These are phyloP conservation scores for Rhazya stricta DNA, from an alignment of 257 asterid genomes.

Conservation along the genomic window DNA sequence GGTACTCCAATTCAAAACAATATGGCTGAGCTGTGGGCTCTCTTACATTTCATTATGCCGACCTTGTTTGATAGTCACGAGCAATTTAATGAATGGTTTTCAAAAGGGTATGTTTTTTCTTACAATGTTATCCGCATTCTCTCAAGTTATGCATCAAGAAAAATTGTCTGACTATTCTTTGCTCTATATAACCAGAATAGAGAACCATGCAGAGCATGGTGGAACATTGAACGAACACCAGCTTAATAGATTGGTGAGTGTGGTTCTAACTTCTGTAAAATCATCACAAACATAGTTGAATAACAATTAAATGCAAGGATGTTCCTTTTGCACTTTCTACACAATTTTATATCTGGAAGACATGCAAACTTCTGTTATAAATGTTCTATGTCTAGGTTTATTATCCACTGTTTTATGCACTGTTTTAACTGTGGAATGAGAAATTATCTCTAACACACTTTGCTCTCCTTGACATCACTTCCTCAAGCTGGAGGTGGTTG, in stretches of 20 bases:
- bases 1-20: constrained; percentile 98
- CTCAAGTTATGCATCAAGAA: constrained; percentile 9
- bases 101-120: constrained; percentile 70
- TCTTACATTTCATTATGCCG: constrained; percentile 97
- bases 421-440: not conserved
- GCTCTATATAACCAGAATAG: constrained; percentile 58
- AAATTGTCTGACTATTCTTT: constrained; percentile 27
- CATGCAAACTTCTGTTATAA: not conserved
- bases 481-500: not conserved
- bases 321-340: not conserved
- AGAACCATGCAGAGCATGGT: constrained; percentile 99
- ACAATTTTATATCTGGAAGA: not conserved
- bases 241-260: constrained; percentile 91
- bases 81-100: constrained; percentile 98
- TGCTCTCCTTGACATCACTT: not conserved
- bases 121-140: not conserved
- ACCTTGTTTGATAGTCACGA: constrained; percentile 95
- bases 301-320: not conserved
- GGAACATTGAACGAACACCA: constrained; percentile 97
- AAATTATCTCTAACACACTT: not conserved
- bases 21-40: constrained; percentile 99
- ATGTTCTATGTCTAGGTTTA: not conserved
- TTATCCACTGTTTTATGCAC: not conserved
- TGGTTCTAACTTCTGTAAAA: constrained; percentile 6
- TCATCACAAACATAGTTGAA: not conserved